Evolutionary conservation across 768 basidiomycete species (phyloP), one percentile per base, ranked within the genome.

Genomic region (Trametes gibbosa): DNA sequence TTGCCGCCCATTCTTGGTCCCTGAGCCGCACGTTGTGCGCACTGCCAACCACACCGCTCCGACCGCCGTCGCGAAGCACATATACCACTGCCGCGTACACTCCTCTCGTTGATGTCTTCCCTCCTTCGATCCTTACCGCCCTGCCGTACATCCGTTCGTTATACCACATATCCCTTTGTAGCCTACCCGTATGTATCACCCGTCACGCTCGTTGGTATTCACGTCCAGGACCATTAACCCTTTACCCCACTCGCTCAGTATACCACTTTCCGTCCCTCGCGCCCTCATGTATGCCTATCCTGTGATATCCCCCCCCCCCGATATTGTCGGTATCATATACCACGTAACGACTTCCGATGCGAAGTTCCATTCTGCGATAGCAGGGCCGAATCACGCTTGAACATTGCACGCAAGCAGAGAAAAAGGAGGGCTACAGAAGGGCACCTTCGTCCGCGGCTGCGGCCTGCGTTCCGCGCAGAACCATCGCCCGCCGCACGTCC

Each of bases 1-100:
- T 46, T 67, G 39, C 68, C 68, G 21, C 58, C 63, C 37, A 61
- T 64, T 50, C 58, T 67, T 29, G 65, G 29, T 17, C 55, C 34
- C 40, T 58, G 56, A 64, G 34, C 14, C 32, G 17, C 57, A 13
- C 27, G 23, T 45, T 19, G 32, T 53, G n/a, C 37, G 23, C 27
- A 46, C 32, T 29, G 14, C 40, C 5, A 43, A 21, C 21, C 34
- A 8, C 41, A n/a, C 32, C 35, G n/a, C 12, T 9, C 41, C 16
- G 10, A 47, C 13, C 21, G 24, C 50, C 43, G 35, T 37, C 17
- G 57, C 50, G 43, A 47, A 51, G 39, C 7, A 35, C 43, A 41
- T 25, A 45, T 24, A 19, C 32, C n/a, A 32, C 23, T 17, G 19
- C 21, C 48, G 25, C 54, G 56, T 46, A 56, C 37, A 47, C 24